Evolutionary conservation across 352 stramenopile genomes (phyloP).

Genomic region (Peronospora belbahrii): DNA sequence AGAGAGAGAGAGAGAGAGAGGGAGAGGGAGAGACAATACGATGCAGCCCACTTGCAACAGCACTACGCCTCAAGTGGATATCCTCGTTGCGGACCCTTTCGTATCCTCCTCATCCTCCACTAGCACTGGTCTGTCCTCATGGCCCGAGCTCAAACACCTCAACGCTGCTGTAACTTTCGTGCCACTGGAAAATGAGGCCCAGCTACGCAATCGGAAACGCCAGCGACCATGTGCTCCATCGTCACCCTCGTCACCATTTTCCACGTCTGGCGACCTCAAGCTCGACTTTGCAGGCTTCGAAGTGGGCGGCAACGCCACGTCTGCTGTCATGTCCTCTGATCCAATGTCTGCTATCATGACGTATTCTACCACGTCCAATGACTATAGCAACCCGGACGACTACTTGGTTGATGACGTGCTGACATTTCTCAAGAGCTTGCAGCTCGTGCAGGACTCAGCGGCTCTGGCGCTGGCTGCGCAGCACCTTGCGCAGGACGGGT

Average conservation of each 20-base stretch:
- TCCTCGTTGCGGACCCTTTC: constrained; percentile 10
- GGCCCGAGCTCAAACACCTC: constrained; percentile 28
- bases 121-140: constrained; percentile 12
- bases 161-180: constrained; percentile 25
- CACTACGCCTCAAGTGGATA: constrained; percentile 1
- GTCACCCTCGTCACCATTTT: constrained; percentile 15
- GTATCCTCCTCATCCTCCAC: not conserved
- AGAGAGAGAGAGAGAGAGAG: not conserved
- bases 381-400: too few species aligned
- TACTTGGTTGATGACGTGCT: constrained; percentile 28
- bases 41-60: constrained; percentile 19
- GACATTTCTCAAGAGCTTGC: constrained; percentile 44
- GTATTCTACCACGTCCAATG: constrained; percentile 5
- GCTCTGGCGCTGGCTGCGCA: constrained; percentile 29
- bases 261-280: constrained; percentile 46
- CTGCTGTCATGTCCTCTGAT: constrained; percentile 6
- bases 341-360: constrained; percentile 13
- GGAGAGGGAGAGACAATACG: not conserved
- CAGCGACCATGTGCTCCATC: constrained; percentile 14
- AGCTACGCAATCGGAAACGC: constrained; percentile 33
- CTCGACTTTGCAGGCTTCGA: constrained; percentile 54
- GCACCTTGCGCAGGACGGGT: constrained; percentile 43
- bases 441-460: constrained; percentile 27
- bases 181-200: constrained; percentile 19
- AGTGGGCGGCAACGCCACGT: constrained; percentile 17